Percentiles rank a stretch among this genome's conserved stretches.
Conservation (phyloP, 495 filamentous ascomycete genomes). For the Bacidia gigantensis region DNA sequence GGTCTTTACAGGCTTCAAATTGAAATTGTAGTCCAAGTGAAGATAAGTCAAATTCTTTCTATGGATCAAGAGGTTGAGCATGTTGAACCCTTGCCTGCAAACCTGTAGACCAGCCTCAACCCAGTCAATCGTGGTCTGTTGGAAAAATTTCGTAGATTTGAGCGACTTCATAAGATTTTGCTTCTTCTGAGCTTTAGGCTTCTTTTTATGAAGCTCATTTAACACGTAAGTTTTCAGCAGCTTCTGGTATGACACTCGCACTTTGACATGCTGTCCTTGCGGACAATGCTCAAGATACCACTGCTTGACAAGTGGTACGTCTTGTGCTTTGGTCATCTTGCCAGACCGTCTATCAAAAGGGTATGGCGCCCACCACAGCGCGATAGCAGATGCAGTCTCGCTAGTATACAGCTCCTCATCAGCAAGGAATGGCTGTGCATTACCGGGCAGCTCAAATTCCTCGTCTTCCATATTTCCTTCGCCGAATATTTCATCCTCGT, state of each 20-base stretch:
- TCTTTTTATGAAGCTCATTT: conserved; percentile 90
- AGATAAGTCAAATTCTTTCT: conserved; percentile 98
- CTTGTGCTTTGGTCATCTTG: conserved; percentile 92
- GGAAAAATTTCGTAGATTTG: conserved; percentile 97
- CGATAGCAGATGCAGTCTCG: conserved; percentile 85
- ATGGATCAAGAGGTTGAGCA: conserved; percentile 96
- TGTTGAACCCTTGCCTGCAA: conserved; percentile 97
- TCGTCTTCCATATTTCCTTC: conserved; percentile 75
- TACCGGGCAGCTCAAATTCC: conserved; percentile 67
- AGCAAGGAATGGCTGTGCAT: conserved; percentile 74
- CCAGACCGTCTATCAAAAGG: conserved; percentile 95
- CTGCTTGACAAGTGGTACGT: conserved; percentile 94
- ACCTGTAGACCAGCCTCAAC: conserved; percentile 98
- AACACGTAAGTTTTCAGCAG: conserved; percentile 91
- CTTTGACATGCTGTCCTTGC: conserved; percentile 86
- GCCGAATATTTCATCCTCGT: conserved; percentile 94
- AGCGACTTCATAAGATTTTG: conserved; percentile 81
- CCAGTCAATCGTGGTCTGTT: conserved; percentile 98
- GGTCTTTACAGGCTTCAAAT: conserved; percentile 97
- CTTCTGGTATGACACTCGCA: conserved; percentile 98
- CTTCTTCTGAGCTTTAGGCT: conserved; percentile 87
- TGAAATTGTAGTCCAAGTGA: conserved; percentile 99
- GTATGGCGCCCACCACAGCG: conserved; percentile 96
- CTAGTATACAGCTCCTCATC: conserved; percentile 82
- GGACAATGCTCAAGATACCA: conserved; percentile 97